Conservation (phyloP, 176 grass and related monocot species). For the Pontederia paniculata region DNA sequence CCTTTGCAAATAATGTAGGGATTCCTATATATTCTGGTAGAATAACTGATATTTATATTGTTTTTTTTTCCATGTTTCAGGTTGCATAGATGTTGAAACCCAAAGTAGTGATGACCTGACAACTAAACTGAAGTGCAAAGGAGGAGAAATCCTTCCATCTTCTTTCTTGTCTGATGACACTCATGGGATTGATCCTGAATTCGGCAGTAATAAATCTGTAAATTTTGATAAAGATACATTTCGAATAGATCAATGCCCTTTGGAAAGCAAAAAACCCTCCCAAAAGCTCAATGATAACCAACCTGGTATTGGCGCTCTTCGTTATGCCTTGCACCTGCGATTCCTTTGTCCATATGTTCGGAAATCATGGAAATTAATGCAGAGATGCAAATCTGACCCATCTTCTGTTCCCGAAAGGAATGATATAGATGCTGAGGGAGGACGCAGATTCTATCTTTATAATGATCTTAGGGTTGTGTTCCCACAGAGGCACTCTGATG, state of each 20-base stretch:
- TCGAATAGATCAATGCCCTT: conserved; percentile 20
- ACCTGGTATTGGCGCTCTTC: conserved; percentile 42
- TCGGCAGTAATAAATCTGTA: conserved; percentile 23
- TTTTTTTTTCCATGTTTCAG: conserved; percentile 28
- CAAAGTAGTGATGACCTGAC: conserved; percentile 10
- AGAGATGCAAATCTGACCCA: conserved; percentile 47
- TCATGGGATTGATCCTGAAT: conserved; percentile 18
- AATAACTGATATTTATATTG: not conserved
- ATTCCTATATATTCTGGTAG: not conserved
- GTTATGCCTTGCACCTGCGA: conserved; percentile 90
- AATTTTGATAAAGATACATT: conserved; percentile 20
- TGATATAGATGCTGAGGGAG: conserved; percentile 14
- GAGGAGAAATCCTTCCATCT: conserved; percentile 2
- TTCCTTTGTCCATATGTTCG: conserved; percentile 60
- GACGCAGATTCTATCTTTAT: conserved; percentile 79
- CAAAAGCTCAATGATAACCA: conserved; percentile 53
- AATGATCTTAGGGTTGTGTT: conserved; percentile 97
- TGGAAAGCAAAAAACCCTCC: conserved; percentile 27
- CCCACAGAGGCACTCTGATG: conserved; percentile 84
- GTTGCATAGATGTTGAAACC: conserved; percentile 11
- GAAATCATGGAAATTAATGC: conserved; percentile 49
- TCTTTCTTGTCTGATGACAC: conserved; percentile 28
- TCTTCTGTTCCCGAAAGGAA: conserved; percentile 23
- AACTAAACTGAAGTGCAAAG: conserved; percentile 16
- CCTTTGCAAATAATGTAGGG: conserved; percentile 25